Evolutionary conservation across 2,329 filamentous ascomycete species (phyloP).

Genomic region (Penicillium occitanis): DNA sequence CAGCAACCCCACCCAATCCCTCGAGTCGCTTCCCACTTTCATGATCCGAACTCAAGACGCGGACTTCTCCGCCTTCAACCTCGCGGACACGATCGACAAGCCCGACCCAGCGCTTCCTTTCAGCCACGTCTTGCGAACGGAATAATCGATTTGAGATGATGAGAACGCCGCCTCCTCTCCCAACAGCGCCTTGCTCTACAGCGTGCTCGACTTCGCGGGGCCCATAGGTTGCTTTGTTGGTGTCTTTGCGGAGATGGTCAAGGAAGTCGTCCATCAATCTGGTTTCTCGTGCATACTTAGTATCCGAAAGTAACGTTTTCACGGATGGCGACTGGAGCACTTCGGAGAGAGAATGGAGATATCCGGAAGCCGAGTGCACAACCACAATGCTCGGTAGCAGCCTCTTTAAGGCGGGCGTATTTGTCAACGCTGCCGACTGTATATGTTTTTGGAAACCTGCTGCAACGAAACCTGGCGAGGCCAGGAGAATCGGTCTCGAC

Average conservation of each 20-base stretch:
- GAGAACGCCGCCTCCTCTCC: slow-evolving; percentile 77
- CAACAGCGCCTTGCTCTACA: slow-evolving; percentile 83
- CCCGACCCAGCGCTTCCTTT: slow-evolving; percentile 75
- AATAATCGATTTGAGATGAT: slow-evolving; percentile 88
- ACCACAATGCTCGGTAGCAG: slow-evolving; percentile 61
- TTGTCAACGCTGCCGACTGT: slow-evolving; percentile 59
- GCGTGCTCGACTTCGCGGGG: slow-evolving; percentile 77
- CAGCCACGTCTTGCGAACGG: slow-evolving; percentile 73
- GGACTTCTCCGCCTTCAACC: slow-evolving; percentile 76
- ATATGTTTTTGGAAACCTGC: slow-evolving; percentile 76
- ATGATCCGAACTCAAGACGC: slow-evolving; percentile 88
- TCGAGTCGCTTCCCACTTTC: slow-evolving; percentile 87
- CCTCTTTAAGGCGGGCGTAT: slow-evolving; percentile 65
- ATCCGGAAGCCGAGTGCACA: slow-evolving; percentile 80
- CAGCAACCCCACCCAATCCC: slow-evolving; percentile 81
- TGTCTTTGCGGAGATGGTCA: slow-evolving; percentile 74
- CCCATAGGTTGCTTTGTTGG: slow-evolving; percentile 89
- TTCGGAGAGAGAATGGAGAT: slow-evolving; percentile 84
- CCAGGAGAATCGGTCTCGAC: slow-evolving; percentile 69
- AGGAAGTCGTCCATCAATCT: slow-evolving; percentile 81
- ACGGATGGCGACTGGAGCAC: slow-evolving; percentile 81
- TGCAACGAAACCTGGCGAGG: slow-evolving; percentile 86
- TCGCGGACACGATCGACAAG: slow-evolving; percentile 86
- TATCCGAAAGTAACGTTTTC: slow-evolving; percentile 73
- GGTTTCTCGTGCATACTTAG: slow-evolving; percentile 83